A percentile compares a stretch with the other conserved stretches of the same genome.
Evolutionary conservation across 768 basidiomycete genomes (phyloP).

Genomic region (Auricularia heimuer): DNA sequence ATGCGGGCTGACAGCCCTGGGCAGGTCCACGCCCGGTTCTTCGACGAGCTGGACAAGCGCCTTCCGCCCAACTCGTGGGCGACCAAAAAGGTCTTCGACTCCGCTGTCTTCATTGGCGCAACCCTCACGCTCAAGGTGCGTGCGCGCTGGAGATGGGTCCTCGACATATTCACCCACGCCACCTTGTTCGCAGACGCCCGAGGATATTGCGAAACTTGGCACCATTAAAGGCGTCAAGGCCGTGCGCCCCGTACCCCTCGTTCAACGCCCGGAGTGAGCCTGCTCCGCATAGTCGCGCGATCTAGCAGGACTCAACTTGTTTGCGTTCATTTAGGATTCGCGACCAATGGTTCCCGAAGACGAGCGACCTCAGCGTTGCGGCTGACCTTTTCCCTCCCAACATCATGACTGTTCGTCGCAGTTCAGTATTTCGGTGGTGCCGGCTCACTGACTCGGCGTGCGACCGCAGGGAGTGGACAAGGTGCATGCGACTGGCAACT

Average conservation of each 20-base stretch:
- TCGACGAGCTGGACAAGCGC: neutral
- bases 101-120: neutral
- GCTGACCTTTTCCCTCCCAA: slow-evolving; percentile 3
- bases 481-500: slow-evolving; percentile 30
- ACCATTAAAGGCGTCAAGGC: neutral
- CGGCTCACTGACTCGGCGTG: neutral
- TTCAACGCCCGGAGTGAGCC: slow-evolving; percentile 1
- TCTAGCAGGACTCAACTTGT: neutral
- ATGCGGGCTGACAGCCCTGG: neutral
- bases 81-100: neutral
- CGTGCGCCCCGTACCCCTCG: slow-evolving; percentile 2
- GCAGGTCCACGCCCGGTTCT: neutral
- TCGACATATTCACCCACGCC: too few species aligned
- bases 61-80: neutral
- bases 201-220: slow-evolving; percentile 1
- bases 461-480: slow-evolving; percentile 19
- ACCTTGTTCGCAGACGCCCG: neutral
- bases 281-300: neutral
- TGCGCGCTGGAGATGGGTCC: too few species aligned
- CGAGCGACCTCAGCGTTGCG: neutral
- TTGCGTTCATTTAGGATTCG: neutral
- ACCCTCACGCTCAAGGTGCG: too few species aligned
- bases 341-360: neutral
- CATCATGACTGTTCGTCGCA: slow-evolving; percentile 5
- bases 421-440: neutral